A percentile compares a stretch with the other conserved stretches of the same genome.
Evolutionary conservation across 345 rosid species (phyloP).

Genomic region (Triadica sebifera): DNA sequence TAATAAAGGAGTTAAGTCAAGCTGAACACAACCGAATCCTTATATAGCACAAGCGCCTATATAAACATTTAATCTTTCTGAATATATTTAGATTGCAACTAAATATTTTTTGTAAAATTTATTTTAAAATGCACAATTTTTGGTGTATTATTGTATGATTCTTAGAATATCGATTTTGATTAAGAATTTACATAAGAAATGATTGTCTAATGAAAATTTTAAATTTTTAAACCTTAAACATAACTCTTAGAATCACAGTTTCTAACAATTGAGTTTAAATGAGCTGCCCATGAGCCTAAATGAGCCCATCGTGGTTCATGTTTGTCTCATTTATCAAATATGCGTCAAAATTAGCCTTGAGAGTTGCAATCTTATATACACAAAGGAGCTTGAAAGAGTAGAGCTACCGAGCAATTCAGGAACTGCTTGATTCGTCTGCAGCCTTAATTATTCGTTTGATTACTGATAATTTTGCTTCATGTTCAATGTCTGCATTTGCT

Average conservation of each 20-base stretch:
- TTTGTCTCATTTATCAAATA: neutral
- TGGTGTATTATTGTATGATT: too few relatives aligned
- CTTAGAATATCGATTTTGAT: too few relatives aligned
- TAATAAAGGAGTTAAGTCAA: too few relatives aligned
- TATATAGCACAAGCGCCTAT: too few relatives aligned
- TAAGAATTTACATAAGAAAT: neutral
- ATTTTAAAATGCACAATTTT: neutral
- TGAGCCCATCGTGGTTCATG: neutral
- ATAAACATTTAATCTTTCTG: too few relatives aligned
- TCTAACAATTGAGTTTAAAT: neutral
- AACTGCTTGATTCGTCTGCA: neutral
- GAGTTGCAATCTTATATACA: neutral
- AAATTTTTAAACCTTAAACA: neutral
- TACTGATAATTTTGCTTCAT: neutral
- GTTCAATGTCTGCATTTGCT: neutral
- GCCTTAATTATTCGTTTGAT: neutral
- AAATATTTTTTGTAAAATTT: too few relatives aligned
- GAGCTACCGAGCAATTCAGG: neutral
- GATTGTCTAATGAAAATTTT: neutral
- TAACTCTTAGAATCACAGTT: neutral
- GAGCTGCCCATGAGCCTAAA: neutral
- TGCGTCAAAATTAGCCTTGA: neutral
- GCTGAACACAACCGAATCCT: too few relatives aligned
- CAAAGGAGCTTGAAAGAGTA: neutral
- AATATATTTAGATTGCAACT: too few relatives aligned